Evolutionary conservation across 768 basidiomycete species (phyloP), one percentile per base, ranked within the genome.

Genomic region (Mycena vitilis): DNA sequence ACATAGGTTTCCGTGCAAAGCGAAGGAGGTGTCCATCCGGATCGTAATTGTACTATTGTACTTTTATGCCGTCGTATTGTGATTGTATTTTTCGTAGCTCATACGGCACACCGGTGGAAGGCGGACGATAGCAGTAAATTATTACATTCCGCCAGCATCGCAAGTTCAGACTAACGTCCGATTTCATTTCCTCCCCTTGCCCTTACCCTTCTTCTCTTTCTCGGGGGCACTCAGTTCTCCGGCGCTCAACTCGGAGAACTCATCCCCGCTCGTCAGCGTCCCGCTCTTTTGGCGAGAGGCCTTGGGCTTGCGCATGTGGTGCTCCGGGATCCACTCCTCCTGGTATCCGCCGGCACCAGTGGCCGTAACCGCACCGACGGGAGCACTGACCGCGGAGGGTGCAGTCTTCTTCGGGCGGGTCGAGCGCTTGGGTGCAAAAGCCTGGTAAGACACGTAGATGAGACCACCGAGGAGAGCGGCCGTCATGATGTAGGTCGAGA

Each of bases 251-350:
- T 92, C 91, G 53, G 70, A 71, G 54, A 71, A 68, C 60, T 71
- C 70, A 44, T 90, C 92, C 23, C 87, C 92, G 65, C 88, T 89
- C 42, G 82, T 83, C 23, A 82, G 67, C 47, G 77, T 81, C 34
- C 82, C 84, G 45, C 78, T 79, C 75, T 84, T 84, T 70, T 85
- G 84, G 72, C 86, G 88, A 44, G 78, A 74, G 20, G 79, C 76
- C 77, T 88, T 93, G 38, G 80, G 65, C 78, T 92, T 92, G 82
- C 87, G 91, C 68, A 94, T 81, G 73, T 95, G 94, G 74, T 94
- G 92, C 71, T 92, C 91, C n/a, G 94, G 94, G 72, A 95, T 95
- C 94, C 94, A 95, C 74, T 95, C 94, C 75, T 95, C 92, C 74
- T 93, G 88, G 72, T 95, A 95, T 51, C 88, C 90, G 45, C 89